Evolutionary conservation across 441 rosid species (phyloP), one percentile per base, ranked within the genome.

Genomic region (Erysimum cheiri): DNA sequence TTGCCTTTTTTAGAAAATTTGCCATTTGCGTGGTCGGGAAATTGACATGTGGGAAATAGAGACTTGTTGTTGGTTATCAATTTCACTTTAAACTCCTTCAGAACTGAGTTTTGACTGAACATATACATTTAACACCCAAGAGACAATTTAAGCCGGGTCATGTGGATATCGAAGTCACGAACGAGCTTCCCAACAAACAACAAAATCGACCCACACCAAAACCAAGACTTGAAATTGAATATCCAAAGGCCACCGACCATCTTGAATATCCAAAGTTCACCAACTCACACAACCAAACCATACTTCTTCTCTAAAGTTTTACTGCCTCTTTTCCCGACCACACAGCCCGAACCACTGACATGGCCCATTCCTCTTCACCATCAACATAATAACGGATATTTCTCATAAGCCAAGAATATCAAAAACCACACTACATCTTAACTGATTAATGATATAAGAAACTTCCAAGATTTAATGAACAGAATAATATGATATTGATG

Each of bases 401-500:
- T 52, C 2, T 29, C 12, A 53, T 7, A 8, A 33, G 53, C 44
- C 26, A 33, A 56, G 26, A 33, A 11, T 26, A 24, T 17, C 32
- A 28, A 52, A 53, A 13, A 29, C 46, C 11, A 29, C 6, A 29
- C 36, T n/a, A 56, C 12, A 33, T 10, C 29, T 13, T 55, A 32
- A 33, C 17, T 4, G 36, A 46, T 15, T 17, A 28, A 35, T 57
- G 50, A 48, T 14, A 19, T 14, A 47, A 5, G 39, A 47, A 63
- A 31, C 24, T 43, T 15, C 0, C 33, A 55, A 63, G 64, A 71
- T 35, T n/a, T 9, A 62, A 8, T 64, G 59, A 46, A 46, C 59
- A 57, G 36, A 28, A 36, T 55, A 37, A 13, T 17, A 63, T 71
- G 6, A 56, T 8, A 35, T 8, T 14, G 36, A 12, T 24, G 36